Evolutionary conservation across 768 basidiomycete species (phyloP).

Genomic region (Nidularia pulvinata): DNA sequence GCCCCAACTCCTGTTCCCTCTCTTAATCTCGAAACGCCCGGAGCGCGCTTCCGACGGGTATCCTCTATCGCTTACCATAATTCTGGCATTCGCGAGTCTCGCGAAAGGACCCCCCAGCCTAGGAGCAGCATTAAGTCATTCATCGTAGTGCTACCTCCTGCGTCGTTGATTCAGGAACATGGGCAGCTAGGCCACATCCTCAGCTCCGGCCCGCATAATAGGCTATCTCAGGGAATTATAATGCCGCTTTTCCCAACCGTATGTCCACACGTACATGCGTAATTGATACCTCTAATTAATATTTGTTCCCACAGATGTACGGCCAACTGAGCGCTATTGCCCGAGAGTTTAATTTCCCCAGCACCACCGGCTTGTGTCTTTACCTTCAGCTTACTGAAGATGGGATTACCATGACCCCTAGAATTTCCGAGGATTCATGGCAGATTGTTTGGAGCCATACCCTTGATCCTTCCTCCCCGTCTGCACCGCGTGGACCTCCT

Average conservation of each 20-base stretch:
- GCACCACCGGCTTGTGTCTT: slow-evolving; percentile 74
- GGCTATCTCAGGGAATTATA: slow-evolving; percentile 66
- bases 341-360: slow-evolving; percentile 81
- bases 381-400: slow-evolving; percentile 67
- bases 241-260: slow-evolving; percentile 81
- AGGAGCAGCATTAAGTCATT: slow-evolving; percentile 48
- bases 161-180: slow-evolving; percentile 55
- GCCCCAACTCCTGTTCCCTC: slow-evolving; percentile 2
- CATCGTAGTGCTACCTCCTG: slow-evolving; percentile 67
- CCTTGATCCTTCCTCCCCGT: slow-evolving; percentile 37
- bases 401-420: slow-evolving; percentile 57
- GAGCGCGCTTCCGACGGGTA: slow-evolving; percentile 35
- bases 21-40: slow-evolving; percentile 23
- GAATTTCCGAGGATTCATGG: slow-evolving; percentile 83
- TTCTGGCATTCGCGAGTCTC: slow-evolving; percentile 40
- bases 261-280: slow-evolving; percentile 6
- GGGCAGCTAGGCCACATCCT: slow-evolving; percentile 58
- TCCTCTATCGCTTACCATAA: slow-evolving; percentile 58
- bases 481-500: slow-evolving; percentile 39
- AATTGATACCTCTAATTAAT: not conserved
- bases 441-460: slow-evolving; percentile 66
- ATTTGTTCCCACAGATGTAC: slow-evolving; percentile 51
- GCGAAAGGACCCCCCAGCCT: slow-evolving; percentile 28
- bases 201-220: slow-evolving; percentile 55
- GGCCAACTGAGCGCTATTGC: slow-evolving; percentile 79